A percentile compares a stretch with the other conserved stretches of the same genome.
These are phyloP conservation scores for Paraurostyla sp. DNA, from an alignment of 73 alveolate genomes.

Conservation along the genomic window DNA sequence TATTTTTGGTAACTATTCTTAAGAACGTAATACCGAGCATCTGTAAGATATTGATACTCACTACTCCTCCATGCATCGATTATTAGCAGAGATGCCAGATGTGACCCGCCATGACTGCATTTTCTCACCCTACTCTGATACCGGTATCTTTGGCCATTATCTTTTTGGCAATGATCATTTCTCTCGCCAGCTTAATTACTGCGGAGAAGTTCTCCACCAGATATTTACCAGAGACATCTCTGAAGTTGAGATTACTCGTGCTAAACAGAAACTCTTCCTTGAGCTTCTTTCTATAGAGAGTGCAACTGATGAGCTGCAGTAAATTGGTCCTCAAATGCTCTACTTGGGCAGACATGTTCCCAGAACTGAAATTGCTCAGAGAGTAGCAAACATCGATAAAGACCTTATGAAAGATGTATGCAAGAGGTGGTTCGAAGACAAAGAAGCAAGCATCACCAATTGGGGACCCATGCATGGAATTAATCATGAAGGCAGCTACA, in stretches of 20 bases:
- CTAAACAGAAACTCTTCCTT: constrained; percentile 81
- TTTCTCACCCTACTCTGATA: constrained; percentile 88
- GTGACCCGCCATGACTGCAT: constrained; percentile 77
- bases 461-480: constrained; percentile 77
- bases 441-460: constrained; percentile 70
- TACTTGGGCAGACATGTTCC: constrained; percentile 90
- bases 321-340: constrained; percentile 86
- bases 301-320: constrained; percentile 83
- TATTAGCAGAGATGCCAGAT: constrained; percentile 65
- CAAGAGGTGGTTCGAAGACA: constrained; percentile 72
- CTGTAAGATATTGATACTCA: constrained; percentile 47
- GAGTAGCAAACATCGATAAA: constrained; percentile 79
- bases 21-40: constrained; percentile 58
- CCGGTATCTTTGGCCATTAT: constrained; percentile 93
- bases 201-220: constrained; percentile 64
- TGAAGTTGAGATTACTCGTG: constrained; percentile 87
- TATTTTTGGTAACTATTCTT: constrained; percentile 80
- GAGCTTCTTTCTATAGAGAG: constrained; percentile 81
- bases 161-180: constrained; percentile 74
- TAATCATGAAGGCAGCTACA: constrained; percentile 47
- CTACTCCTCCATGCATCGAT: constrained; percentile 54
- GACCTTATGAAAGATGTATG: constrained; percentile 69
- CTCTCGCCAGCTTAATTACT: constrained; percentile 65
- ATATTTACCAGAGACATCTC: constrained; percentile 61
- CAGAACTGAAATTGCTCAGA: constrained; percentile 91